Conservation (phyloP, 768 basidiomycete genomes). For the Xerocomus potaroensis region DNA sequence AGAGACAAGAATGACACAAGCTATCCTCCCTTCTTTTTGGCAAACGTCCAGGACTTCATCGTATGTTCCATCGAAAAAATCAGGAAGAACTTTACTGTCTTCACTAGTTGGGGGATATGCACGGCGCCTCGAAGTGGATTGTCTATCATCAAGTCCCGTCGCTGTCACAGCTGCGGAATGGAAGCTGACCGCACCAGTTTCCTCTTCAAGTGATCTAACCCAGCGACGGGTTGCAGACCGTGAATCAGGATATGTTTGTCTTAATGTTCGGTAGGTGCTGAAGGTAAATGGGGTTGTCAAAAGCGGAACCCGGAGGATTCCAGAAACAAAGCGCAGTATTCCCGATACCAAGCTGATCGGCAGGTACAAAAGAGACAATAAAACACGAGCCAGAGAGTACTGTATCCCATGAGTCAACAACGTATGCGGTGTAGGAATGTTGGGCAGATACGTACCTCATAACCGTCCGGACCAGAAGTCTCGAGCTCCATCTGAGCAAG, state of each 20-base stretch:
- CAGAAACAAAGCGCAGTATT: constrained; percentile 62
- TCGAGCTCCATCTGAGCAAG: background rate
- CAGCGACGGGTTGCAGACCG: constrained; percentile 66
- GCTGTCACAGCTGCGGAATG: constrained; percentile 36
- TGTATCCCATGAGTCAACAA: background rate
- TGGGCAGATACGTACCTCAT: constrained; percentile 6
- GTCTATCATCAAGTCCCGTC: constrained; percentile 37
- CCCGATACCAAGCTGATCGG: constrained; percentile 58
- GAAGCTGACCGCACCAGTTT: constrained; percentile 70
- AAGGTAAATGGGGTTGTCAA: constrained; percentile 51
- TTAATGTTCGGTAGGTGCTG: constrained; percentile 40
- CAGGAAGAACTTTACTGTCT: constrained; percentile 58
- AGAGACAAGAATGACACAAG: constrained; percentile 79
- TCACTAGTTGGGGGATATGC: constrained; percentile 29
- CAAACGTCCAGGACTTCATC: constrained; percentile 71
- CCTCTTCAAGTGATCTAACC: constrained; percentile 79
- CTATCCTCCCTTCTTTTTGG: constrained; percentile 67
- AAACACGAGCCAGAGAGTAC: constrained; percentile 6
- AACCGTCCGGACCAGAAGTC: background rate
- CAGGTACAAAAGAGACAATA: constrained; percentile 44
- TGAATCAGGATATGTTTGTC: constrained; percentile 36
- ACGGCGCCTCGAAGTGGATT: constrained; percentile 37
- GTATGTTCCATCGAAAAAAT: constrained; percentile 78
- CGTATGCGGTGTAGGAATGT: too few relatives aligned
- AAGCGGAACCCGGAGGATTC: constrained; percentile 62